Conservation (phyloP, 305 asterid species). For the Fraxinus angustifolia region DNA sequence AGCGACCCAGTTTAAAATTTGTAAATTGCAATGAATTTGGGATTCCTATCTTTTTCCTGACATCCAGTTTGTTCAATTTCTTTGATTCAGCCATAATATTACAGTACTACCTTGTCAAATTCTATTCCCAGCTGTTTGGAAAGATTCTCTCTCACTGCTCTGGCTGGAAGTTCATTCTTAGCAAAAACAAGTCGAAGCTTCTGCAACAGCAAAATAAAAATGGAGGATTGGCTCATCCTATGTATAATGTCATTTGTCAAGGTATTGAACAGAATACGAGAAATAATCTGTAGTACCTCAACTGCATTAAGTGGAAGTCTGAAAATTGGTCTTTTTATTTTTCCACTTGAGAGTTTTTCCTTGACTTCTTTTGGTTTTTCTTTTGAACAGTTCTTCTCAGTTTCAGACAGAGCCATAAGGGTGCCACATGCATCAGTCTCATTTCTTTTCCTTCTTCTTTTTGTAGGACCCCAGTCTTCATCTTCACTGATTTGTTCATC, state of each 20-base stretch:
- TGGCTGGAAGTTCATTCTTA: constrained; percentile 90
- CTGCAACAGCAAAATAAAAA: constrained; percentile 43
- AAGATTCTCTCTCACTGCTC: constrained; percentile 59
- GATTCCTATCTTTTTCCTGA: constrained; percentile 11
- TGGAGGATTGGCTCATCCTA: constrained; percentile 21
- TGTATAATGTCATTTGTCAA: background rate
- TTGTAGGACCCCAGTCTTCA: constrained; percentile 95
- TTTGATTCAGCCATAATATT: constrained; percentile 12
- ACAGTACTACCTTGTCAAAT: constrained; percentile 62
- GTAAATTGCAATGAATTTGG: background rate
- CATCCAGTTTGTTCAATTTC: constrained; percentile 11
- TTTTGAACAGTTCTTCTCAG: constrained; percentile 38
- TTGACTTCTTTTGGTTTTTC: constrained; percentile 33
- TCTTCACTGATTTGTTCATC: constrained; percentile 80
- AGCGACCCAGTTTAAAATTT: background rate
- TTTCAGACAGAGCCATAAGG: constrained; percentile 49
- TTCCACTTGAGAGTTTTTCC: constrained; percentile 28
- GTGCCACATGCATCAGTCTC: constrained; percentile 69
- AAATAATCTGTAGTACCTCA: constrained; percentile 47
- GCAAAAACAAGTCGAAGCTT: constrained; percentile 78
- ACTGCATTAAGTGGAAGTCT: constrained; percentile 72
- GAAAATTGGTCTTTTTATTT: constrained; percentile 55
- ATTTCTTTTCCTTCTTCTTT: constrained; percentile 54
- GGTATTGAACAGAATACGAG: background rate
- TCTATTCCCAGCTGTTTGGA: constrained; percentile 77